Evolutionary conservation across 148 eudicot genomes (phyloP).

Genomic region (Fagopyrum tataricum): DNA sequence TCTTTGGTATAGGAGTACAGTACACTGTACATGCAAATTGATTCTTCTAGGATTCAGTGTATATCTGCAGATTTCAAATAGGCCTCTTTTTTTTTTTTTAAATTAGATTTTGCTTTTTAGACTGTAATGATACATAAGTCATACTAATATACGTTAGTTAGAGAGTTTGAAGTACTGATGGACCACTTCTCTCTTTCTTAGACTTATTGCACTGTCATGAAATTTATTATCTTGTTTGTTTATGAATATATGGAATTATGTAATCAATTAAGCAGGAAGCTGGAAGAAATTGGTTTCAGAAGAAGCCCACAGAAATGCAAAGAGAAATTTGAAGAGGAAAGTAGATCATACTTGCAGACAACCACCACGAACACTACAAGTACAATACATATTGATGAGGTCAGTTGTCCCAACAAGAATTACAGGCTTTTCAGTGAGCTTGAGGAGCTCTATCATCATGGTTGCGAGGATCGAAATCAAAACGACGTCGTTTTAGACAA

Average conservation of each 20-base stretch:
- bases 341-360: conserved; percentile 36
- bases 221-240: conserved; percentile 16
- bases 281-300: conserved; percentile 67
- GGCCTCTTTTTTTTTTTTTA: neutral
- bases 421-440: conserved; percentile 66
- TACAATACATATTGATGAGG: neutral
- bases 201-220: neutral
- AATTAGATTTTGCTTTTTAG: neutral
- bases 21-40: conserved; percentile 6
- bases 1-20: neutral
- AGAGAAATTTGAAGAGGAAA: conserved; percentile 82
- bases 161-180: neutral
- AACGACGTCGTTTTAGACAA: conserved; percentile 8
- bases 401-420: conserved; percentile 19
- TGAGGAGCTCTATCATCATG: conserved; percentile 40
- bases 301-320: conserved; percentile 71
- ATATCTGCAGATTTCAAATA: conserved; percentile 9
- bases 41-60: conserved; percentile 8
- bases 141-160: neutral
- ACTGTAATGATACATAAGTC: neutral
- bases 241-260: conserved; percentile 21
- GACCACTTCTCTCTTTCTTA: conserved; percentile 5
- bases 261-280: conserved; percentile 47
- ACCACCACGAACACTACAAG: conserved; percentile 15
- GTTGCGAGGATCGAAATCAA: conserved; percentile 9